Evolutionary conservation across 2,329 filamentous ascomycete genomes (phyloP).

Genomic region (Talaromyces sp.): DNA sequence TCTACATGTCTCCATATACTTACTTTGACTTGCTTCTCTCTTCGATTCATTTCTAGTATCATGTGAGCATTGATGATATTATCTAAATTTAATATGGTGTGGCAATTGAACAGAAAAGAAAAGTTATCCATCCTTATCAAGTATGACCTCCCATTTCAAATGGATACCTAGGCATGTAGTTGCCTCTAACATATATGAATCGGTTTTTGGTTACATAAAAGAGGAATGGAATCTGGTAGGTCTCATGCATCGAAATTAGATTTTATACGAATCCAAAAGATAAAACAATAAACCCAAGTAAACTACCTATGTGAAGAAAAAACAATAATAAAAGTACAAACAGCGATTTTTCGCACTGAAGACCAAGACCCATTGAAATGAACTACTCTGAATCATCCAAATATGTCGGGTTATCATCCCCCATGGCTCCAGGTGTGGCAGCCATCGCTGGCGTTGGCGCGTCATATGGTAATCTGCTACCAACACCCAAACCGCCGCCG

Average conservation of each 20-base stretch:
- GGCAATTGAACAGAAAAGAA: not conserved
- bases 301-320: not conserved
- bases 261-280: not conserved
- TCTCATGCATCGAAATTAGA: not conserved
- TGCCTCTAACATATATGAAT: not conserved
- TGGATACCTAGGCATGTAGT: not conserved
- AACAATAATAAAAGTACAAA: not conserved
- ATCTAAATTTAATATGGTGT: not conserved
- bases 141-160: not conserved
- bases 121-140: not conserved
- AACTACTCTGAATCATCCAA: conserved; percentile 20
- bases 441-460: conserved; percentile 47
- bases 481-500: conserved; percentile 16
- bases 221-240: not conserved
- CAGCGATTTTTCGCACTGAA: not conserved
- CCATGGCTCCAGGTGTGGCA: conserved; percentile 18
- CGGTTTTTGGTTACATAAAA: not conserved
- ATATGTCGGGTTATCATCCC: conserved; percentile 21
- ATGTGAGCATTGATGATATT: not conserved
- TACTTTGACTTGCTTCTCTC: not conserved
- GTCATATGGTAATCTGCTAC: conserved; percentile 32
- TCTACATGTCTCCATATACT: not conserved
- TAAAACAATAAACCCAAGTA: not conserved
- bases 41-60: not conserved
- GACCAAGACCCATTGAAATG: not conserved